Conservation (phyloP, 192 early-diverging fungal genomes). For the Rhizophagus clarus region DNA sequence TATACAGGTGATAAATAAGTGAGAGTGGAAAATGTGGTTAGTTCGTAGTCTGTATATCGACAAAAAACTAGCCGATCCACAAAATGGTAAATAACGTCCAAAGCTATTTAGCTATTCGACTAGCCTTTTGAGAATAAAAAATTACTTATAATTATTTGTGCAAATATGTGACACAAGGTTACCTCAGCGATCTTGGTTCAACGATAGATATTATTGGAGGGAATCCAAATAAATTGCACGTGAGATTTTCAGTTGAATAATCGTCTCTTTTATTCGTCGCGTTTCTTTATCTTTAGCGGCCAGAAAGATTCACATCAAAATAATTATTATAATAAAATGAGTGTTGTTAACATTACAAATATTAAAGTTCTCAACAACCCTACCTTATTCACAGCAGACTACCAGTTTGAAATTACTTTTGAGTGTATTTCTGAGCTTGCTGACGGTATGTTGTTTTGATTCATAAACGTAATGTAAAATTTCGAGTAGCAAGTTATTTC, state of each 20-base stretch:
- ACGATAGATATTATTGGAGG: not conserved
- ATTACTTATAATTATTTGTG: too few relatives aligned
- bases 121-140: too few relatives aligned
- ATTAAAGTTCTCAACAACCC: slow-evolving; percentile 88
- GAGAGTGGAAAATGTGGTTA: too few relatives aligned
- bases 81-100: too few relatives aligned
- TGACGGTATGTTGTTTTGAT: slow-evolving; percentile 63
- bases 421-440: slow-evolving; percentile 86
- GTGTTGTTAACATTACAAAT: slow-evolving; percentile 78
- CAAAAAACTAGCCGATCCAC: too few relatives aligned
- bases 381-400: slow-evolving; percentile 75
- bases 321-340: slow-evolving; percentile 53
- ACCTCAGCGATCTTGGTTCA: too few relatives aligned
- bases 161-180: too few relatives aligned
- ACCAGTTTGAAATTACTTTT: slow-evolving; percentile 96
- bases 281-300: not conserved
- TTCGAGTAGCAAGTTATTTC: not conserved
- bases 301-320: not conserved
- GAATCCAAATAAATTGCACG: not conserved
- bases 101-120: too few relatives aligned
- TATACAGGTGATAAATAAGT: too few relatives aligned
- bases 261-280: not conserved
- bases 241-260: not conserved
- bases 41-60: too few relatives aligned
- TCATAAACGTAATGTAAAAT: not conserved